Base-by-base conservation (phyloP, 1,284 basidiomycete genomes). In the Bjerkandera adusta region DNA sequence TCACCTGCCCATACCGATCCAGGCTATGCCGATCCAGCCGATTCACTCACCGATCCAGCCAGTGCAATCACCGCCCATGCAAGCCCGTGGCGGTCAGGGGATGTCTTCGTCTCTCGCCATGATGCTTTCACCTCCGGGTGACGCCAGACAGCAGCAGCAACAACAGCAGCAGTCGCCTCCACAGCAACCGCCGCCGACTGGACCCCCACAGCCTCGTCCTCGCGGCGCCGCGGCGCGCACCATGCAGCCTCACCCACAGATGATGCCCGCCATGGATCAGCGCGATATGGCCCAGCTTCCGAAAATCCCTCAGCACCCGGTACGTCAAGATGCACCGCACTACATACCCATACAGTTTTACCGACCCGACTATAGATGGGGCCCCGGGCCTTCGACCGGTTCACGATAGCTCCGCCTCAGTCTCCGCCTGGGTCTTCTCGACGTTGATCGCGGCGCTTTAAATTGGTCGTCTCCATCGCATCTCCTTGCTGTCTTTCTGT, bases 31-130 rank as follows among this genome's bases (percentile, higher is more conserved):
- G 50, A 55, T 39, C 52, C 60, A 26, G 50, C 56, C 13, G 48
- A 53, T 47, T 48, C 45, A 42, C 33, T 41, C 46, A 18, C 47
- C 49, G 21, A 51, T 54, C 5, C 54, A 52, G 36, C 43, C 48
- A 8, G 29, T 48, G 26, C 46, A 41, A 8, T 43, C 46, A 8
- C 62, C 39, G 41, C 57, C 38, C 51, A 54, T 38, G 53, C 59
- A 25, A 50, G 56, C 10, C 50, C 55, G 12, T 21, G 43, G 11
- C 6, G 47, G 32, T 39, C 52, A 57, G 32, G 61, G 58, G 16
- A 49, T 62, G 43, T 65, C 65, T 1, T 63, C 65, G 8, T 64
- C 63, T 12, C 54, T 67, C 24, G 65, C 63, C 1, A 61, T 64
- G 60, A 60, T 67, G 57, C 50, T 67, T 15, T 63, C 65, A 13